Evolutionary conservation across 495 filamentous ascomycete genomes (phyloP), one percentile per base, ranked within the genome.

Genomic region (Penicillium silybi): DNA sequence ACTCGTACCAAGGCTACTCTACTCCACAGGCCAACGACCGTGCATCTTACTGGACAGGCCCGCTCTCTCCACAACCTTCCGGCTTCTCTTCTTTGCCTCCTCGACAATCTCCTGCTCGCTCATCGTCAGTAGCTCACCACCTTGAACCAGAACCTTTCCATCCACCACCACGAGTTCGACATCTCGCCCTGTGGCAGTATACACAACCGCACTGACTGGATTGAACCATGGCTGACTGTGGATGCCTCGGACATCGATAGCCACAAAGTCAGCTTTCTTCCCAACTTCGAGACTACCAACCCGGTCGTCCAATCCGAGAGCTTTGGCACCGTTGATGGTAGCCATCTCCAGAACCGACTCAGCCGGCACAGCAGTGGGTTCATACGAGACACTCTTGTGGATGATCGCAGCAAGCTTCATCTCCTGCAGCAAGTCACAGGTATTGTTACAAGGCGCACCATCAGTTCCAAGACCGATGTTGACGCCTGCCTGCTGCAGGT

Each of bases 181-280:
- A 65, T 80, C 75, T 7, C 71, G 57, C 8, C 74, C 76, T 2
- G 75, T 77, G 6, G 66, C 72, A 19, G 68, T 68, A 60, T 80
- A 76, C 0, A 80, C 75, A 5, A 80, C 66, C 0, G 71, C 73
- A 42, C 71, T 77, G 10, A 73, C 72, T 0, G 75, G 62, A 41
- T 69, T 73, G 35, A 67, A 62, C 62, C 66, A 71, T 8, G 68
- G 69, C 57, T 68, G 65, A 43, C 46, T 53, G 22, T 64, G 57
- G 3, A 70, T 64, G 0, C 67, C 62, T 1, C 68, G 68, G 8
- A 70, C 62, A 57, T 78, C 72, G 44, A 78, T 58, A 13, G 70
- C 70, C 18, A 80, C 76, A 48, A 82, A 77, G 54, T 80, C 77
- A 3, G 79, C 79, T 54, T 79, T 79, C 66, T 82, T 82, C 5